Base-by-base conservation (phyloP, 176 grass and related monocot genomes). In the Ananas comosus region DNA sequence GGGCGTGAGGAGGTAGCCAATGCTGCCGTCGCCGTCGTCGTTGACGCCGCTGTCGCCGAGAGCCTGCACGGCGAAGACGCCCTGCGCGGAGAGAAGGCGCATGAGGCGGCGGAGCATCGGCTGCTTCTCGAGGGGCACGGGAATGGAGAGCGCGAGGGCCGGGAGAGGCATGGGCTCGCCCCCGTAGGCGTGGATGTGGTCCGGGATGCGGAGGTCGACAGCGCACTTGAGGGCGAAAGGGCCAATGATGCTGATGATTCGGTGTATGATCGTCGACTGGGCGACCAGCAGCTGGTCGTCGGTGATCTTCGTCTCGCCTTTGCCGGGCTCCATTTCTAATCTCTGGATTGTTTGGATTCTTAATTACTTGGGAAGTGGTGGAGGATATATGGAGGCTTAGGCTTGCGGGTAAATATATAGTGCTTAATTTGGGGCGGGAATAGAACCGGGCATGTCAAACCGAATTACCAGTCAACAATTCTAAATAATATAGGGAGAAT, bases 61-160 rank as follows among this genome's bases (percentile, higher is more conserved):
- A n/a, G n/a, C 29, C 50, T 64, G 7, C 33, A 12, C 51, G 0
- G n/a, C 17, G 7, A 80, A 80, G 18, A 73, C 27, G 4, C 51
- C 64, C 17, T 74, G 50, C 10, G 50, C 18, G 16, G 61, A 59
- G 16, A 73, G 78, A 49, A 74, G 63, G 10, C n/a, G 42, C 78
- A 80, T 74, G 51, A 80, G 63, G 51, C 64, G 64, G 17, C 29
- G 58, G 16, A 74, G 70, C 70, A 58, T 74, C 12, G 4, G 3
- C 1, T 65, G 50, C 28, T 74, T 80, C 70, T 72, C 49, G 1
- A 64, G 70, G 21, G 78, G 70, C n/a, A 80, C 73, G n/a, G 78
- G 27, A 28, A 80, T 80, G 70, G 78, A 73, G 24, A 49, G 49
- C 3, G 70, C 78, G n/a, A 80, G 70, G 14, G 67, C 78, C 0